Conservation (phyloP, 495 filamentous ascomycete genomes). For the Annulohypoxylon maeteangense region DNA sequence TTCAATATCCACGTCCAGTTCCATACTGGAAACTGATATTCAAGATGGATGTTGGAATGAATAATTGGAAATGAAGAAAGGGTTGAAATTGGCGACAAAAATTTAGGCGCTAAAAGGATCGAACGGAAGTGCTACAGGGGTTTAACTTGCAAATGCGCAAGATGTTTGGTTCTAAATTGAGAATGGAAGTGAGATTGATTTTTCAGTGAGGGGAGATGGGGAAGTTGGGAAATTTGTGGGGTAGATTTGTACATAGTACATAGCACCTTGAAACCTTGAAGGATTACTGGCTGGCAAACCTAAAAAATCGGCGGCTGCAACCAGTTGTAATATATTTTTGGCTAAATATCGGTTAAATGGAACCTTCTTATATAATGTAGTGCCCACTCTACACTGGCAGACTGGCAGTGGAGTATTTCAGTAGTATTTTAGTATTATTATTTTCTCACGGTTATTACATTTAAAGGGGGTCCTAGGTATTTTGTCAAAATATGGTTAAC, state of each 20-base stretch:
- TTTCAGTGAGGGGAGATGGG: conserved; percentile 9
- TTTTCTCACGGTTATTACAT: no score
- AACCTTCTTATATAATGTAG: neutral
- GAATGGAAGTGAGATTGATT: conserved; percentile 14
- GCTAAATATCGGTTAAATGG: neutral
- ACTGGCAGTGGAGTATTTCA: no score
- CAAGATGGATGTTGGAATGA: conserved; percentile 33
- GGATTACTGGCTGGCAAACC: neutral
- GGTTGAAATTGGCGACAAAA: conserved; percentile 32
- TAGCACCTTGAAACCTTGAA: neutral
- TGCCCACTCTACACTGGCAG: no score
- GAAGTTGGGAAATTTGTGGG: neutral
- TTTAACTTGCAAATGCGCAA: conserved; percentile 9
- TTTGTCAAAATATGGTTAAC: neutral
- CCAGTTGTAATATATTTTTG: neutral
- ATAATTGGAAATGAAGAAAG: conserved; percentile 5
- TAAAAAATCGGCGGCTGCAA: neutral
- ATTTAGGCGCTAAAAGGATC: conserved; percentile 44
- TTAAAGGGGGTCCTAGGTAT: no score
- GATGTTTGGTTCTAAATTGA: conserved; percentile 15
- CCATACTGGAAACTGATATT: conserved; percentile 61
- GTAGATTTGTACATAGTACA: neutral
- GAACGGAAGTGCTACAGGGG: conserved; percentile 42
- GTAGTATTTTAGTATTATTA: no score
- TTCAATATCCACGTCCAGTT: conserved; percentile 64